Conservation (phyloP, 345 rosid genomes). For the Populus nigra region DNA sequence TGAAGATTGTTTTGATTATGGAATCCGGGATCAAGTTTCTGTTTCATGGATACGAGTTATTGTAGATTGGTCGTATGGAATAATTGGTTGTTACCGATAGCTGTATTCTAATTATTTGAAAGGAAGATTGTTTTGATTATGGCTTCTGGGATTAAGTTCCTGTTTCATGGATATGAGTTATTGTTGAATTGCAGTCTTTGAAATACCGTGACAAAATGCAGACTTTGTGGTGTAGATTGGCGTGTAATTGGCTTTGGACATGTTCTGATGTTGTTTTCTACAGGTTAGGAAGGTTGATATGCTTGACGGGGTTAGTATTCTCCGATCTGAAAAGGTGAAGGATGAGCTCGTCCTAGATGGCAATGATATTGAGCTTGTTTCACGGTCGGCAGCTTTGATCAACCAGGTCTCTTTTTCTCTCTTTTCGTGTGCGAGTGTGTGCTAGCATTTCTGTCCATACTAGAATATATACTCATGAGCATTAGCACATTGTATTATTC, state of each 20-base stretch:
- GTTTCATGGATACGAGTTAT: background rate
- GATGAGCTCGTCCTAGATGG: slow-evolving; percentile 50
- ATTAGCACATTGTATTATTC: no score
- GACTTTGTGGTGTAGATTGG: no score
- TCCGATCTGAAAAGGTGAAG: slow-evolving; percentile 48
- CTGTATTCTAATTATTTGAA: no score
- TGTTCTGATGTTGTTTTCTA: background rate
- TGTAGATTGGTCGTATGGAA: background rate
- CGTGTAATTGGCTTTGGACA: no score
- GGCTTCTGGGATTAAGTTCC: background rate
- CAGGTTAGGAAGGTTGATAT: slow-evolving; percentile 55
- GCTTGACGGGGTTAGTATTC: slow-evolving; percentile 43
- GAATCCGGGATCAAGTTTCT: background rate
- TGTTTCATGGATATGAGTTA: background rate
- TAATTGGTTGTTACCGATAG: no score
- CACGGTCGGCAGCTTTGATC: slow-evolving; percentile 48
- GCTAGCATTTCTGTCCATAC: background rate
- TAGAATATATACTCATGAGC: background rate
- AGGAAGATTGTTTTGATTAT: background rate
- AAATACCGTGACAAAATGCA: no score
- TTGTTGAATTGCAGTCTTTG: background rate
- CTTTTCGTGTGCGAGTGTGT: background rate
- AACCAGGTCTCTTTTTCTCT: slow-evolving; percentile 34
- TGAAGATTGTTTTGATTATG: background rate
- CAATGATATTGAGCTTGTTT: slow-evolving; percentile 47